phyloP scores from a whole-genome alignment of 768 basidiomycete species.

The Tricholoma terreum region DNA sequence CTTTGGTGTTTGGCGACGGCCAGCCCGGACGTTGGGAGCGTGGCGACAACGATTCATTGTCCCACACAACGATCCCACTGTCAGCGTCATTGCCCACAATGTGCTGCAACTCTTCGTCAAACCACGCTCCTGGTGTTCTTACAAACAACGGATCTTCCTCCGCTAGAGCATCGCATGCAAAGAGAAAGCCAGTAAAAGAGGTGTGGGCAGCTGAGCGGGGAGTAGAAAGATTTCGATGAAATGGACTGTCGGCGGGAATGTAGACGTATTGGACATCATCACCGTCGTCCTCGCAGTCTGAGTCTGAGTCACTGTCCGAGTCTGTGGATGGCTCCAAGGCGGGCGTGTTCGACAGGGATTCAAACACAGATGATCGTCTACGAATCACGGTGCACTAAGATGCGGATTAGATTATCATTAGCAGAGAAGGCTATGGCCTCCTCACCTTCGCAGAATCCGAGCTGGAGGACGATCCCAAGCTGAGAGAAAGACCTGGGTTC shows the following conservation, averaged over 20 bases:
- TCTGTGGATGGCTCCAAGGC: conserved; percentile 13
- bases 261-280: conserved; percentile 34
- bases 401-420: not conserved
- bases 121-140: conserved; percentile 1
- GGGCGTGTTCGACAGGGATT: conserved; percentile 15
- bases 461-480: not conserved
- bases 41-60: not conserved
- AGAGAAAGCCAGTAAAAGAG: conserved; percentile 23
- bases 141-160: conserved; percentile 20
- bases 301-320: conserved; percentile 11
- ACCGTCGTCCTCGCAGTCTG: conserved; percentile 10
- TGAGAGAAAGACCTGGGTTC: conserved; percentile 16
- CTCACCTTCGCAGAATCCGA: not conserved
- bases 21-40: not conserved
- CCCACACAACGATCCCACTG: conserved; percentile 5
- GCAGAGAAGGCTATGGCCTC: not conserved
- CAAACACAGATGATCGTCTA: conserved; percentile 6
- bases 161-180: conserved; percentile 21
- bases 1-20: not conserved
- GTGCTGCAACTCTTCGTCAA: conserved; percentile 4
- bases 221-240: conserved; percentile 30
- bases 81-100: not conserved
- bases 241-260: conserved; percentile 37
- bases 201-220: conserved; percentile 26
- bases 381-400: conserved; percentile 3